phyloP scores from a whole-genome alignment of 768 basidiomycete species.

The Boletus reticuloceps region DNA sequence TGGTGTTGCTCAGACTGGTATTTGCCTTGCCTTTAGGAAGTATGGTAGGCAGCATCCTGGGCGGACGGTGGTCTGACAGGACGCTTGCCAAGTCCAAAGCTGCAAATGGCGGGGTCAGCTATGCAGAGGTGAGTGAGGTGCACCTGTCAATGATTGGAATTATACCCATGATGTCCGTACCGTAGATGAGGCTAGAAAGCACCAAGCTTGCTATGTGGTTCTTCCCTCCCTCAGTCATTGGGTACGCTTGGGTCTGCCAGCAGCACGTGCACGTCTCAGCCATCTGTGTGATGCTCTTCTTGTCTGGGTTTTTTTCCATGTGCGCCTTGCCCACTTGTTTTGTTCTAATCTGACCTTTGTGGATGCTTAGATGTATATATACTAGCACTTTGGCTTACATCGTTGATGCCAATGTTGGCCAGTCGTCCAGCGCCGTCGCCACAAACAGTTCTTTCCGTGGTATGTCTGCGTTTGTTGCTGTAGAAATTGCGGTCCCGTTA shows the following conservation, averaged over 20 bases:
- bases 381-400: slow-evolving; percentile 78
- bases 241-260: slow-evolving; percentile 76
- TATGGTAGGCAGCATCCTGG: slow-evolving; percentile 54
- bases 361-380: slow-evolving; percentile 53
- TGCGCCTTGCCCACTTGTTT: slow-evolving; percentile 33
- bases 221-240: slow-evolving; percentile 58
- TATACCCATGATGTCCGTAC: neutral
- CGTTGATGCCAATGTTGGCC: slow-evolving; percentile 83
- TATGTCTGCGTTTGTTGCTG: slow-evolving; percentile 59
- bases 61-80: slow-evolving; percentile 60
- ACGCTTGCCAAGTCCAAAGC: slow-evolving; percentile 45
- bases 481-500: slow-evolving; percentile 75
- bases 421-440: slow-evolving; percentile 75
- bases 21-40: slow-evolving; percentile 32
- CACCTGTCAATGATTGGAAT: too few species aligned
- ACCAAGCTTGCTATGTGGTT: slow-evolving; percentile 52
- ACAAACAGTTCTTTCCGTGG: slow-evolving; percentile 78
- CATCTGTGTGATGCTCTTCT: slow-evolving; percentile 72
- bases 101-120: slow-evolving; percentile 45
- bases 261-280: slow-evolving; percentile 63
- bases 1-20: neutral
- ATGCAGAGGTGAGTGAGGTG: slow-evolving; percentile 58
- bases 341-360: neutral
- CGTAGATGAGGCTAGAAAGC: slow-evolving; percentile 72
- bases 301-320: slow-evolving; percentile 73